Evolutionary conservation across 768 basidiomycete genomes (phyloP).

Genomic region (Pleurotus tuber-regium): DNA sequence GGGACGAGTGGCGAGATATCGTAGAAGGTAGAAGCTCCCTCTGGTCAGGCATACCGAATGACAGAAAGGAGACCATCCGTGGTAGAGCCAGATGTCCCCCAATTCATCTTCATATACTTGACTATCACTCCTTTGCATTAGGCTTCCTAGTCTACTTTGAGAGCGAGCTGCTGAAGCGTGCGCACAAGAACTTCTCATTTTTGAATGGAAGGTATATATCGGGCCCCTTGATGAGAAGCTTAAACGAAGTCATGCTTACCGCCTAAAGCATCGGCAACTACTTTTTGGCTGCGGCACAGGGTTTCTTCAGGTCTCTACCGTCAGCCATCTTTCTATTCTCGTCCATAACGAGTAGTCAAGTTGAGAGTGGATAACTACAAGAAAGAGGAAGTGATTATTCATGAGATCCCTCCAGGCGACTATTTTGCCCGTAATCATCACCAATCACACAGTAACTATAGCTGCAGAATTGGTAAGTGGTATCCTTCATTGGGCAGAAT

Average conservation of each 20-base stretch:
- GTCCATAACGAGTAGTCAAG: constrained; percentile 82
- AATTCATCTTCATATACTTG: too few species aligned
- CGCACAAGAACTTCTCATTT: constrained; percentile 94
- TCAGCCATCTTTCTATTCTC: constrained; percentile 94
- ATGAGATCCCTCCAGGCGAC: constrained; percentile 45
- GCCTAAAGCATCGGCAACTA: constrained; percentile 78
- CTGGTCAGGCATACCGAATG: constrained; percentile 85
- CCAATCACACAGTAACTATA: constrained; percentile 94
- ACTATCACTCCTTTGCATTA: constrained; percentile 27
- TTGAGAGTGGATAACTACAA: constrained; percentile 24
- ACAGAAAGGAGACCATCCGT: constrained; percentile 88
- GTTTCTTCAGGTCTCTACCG: constrained; percentile 89
- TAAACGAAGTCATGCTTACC: constrained; percentile 4
- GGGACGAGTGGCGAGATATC: constrained; percentile 90
- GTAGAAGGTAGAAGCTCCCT: constrained; percentile 82
- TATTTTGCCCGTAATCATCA: constrained; percentile 89
- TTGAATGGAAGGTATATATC: constrained; percentile 71
- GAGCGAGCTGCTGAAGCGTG: constrained; percentile 79
- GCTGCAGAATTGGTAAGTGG: constrained; percentile 75
- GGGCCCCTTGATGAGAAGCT: background rate
- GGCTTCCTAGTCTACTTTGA: constrained; percentile 95
- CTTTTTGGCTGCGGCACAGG: constrained; percentile 84
- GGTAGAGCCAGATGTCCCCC: constrained; percentile 43
- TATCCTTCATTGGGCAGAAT: constrained; percentile 2
- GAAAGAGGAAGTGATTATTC: constrained; percentile 6